phyloP scores from a whole-genome alignment of 169 alveolate species.

The Babesia gibsoni region DNA sequence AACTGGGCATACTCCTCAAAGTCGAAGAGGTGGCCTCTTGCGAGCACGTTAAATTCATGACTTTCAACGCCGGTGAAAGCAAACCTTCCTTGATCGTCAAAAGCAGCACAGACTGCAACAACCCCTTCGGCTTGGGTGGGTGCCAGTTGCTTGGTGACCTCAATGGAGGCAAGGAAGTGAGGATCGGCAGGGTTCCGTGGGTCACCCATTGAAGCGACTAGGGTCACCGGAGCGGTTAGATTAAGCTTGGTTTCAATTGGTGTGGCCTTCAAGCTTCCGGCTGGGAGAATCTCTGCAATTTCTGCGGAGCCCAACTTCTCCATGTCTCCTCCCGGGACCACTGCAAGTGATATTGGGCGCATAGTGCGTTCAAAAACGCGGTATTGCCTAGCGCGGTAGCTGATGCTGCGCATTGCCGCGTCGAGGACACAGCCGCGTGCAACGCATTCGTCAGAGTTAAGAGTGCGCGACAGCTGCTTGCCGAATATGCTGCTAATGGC shows the following conservation, averaged over 20 bases:
- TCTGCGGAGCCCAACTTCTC: slow-evolving; percentile 18
- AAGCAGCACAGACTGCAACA: slow-evolving; percentile 49
- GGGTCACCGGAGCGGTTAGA: slow-evolving; percentile 45
- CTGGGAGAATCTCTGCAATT: slow-evolving; percentile 24
- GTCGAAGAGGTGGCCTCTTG: slow-evolving; percentile 29
- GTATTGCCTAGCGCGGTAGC: slow-evolving; percentile 71
- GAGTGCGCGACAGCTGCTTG: slow-evolving; percentile 87
- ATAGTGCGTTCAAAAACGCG: slow-evolving; percentile 59
- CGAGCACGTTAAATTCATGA: slow-evolving; percentile 13
- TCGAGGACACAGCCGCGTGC: slow-evolving; percentile 97
- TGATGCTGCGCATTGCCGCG: slow-evolving; percentile 72
- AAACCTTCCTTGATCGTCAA: slow-evolving; percentile 52
- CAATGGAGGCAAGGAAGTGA: slow-evolving; percentile 55
- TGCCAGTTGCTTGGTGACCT: slow-evolving; percentile 21
- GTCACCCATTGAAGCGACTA: slow-evolving; percentile 66
- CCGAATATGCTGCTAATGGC: slow-evolving; percentile 82
- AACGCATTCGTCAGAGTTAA: slow-evolving; percentile 94
- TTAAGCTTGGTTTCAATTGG: slow-evolving; percentile 52
- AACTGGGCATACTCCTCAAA: slow-evolving; percentile 45
- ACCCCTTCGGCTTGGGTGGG: slow-evolving; percentile 66
- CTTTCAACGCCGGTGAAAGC: slow-evolving; percentile 54
- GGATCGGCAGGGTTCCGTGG: slow-evolving; percentile 60
- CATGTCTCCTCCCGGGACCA: slow-evolving; percentile 34
- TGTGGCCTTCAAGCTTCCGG: slow-evolving; percentile 54
- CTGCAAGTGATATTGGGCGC: slow-evolving; percentile 56